Conservation (phyloP, 108 stramenopile species). For the Cylindrotheca fusiformis region DNA sequence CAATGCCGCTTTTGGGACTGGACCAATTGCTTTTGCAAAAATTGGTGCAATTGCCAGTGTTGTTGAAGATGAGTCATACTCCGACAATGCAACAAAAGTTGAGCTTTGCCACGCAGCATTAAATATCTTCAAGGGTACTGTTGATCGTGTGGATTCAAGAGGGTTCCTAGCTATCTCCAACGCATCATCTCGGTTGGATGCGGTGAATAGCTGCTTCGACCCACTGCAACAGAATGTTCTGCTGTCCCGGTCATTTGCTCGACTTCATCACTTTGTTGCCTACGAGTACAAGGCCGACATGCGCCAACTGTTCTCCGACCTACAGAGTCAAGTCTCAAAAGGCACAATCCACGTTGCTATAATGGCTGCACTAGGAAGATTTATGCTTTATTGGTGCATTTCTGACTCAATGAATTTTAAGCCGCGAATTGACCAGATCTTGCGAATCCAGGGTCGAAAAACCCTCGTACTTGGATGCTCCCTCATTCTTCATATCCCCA, state of each 20-base stretch:
- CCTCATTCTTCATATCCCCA: constrained; percentile 32
- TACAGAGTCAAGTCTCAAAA: constrained; percentile 15
- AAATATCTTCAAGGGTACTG: background rate
- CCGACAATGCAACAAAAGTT: constrained; percentile 22
- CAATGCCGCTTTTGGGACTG: constrained; percentile 1
- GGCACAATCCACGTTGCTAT: constrained; percentile 30
- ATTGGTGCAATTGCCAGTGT: constrained; percentile 21
- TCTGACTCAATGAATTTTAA: constrained; percentile 33
- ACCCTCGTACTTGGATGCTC: constrained; percentile 17
- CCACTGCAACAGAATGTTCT: constrained; percentile 23
- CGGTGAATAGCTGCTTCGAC: too few species aligned
- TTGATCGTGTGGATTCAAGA: too few species aligned
- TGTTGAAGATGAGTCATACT: constrained; percentile 20
- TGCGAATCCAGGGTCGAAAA: constrained; percentile 17
- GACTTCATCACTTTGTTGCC: constrained; percentile 35
- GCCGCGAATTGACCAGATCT: constrained; percentile 1
- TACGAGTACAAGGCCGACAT: constrained; percentile 39
- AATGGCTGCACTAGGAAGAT: constrained; percentile 37
- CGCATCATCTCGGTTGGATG: too few species aligned
- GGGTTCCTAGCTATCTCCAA: too few species aligned
- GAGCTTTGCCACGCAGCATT: constrained; percentile 26
- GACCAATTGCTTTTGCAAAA: constrained; percentile 10
- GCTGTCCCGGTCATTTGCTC: constrained; percentile 30
- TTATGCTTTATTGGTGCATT: constrained; percentile 49
- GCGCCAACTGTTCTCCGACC: constrained; percentile 29